Evolutionary conservation across 805 yeast species (phyloP), one percentile per base, ranked within the genome.

Genomic region (Pichia heedii): DNA sequence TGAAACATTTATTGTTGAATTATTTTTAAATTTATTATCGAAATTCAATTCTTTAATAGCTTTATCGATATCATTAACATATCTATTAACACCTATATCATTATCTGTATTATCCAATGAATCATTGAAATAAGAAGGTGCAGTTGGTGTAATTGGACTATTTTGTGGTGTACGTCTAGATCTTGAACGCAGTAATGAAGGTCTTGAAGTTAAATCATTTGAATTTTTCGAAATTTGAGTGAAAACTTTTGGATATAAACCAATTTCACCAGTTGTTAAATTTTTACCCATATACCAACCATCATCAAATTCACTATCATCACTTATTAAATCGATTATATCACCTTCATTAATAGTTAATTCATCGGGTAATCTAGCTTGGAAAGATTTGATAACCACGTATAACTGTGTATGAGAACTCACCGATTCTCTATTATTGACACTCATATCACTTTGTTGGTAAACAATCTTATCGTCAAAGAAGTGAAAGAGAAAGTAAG

Each of bases 221-320:
- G 30, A 11, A 34, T 45, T 47, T 19, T 35, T 22, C 12, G 45
- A 29, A 2, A 46, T 18, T 35, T 48, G 81, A 2, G 97, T 89
- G 61, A 90, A 90, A 3, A 87, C 78, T 51, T 84, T 84, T 13
- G 98, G 98, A 57, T 88, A 93, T 35, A 90, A 67, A 0, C 98
- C 98, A 12, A 86, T 90, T 42, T 76, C 73, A 42, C 77, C 75
- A 0, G 90, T 79, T 40, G 74, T 57, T 40, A 86, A 57, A 53
- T 89, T 89, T 47, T 77, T 79, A 4, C 96, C 96, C 73, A 85
- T 83, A 58, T 82, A 93, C 99, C 99, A 93, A 16, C 97, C 97
- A 62, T 93, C 97, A 54, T 85, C 84, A 62, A 84, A 93, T 56
- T 86, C 96, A 49, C 81, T 76, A 63, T 93, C 98, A 62, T 88